A percentile compares a stretch with the other conserved stretches of the same genome.
phyloP scores from a whole-genome alignment of 768 basidiomycete genomes.

The Amanita polypyramis region DNA sequence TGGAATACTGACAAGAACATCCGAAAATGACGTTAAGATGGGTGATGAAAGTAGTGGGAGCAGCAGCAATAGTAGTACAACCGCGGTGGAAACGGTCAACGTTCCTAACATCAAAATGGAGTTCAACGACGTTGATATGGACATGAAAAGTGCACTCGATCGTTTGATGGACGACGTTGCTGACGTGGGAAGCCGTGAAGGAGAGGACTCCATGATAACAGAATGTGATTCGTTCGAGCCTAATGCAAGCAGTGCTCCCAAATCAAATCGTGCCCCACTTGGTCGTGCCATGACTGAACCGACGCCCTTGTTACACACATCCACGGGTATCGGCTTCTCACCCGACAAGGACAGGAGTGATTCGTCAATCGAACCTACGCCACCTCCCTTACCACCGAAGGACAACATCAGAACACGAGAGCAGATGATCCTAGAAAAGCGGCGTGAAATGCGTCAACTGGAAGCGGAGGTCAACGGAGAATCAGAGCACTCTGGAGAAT shows the following conservation, averaged over 20 bases:
- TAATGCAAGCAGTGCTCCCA: constrained; percentile 14
- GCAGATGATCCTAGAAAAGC: constrained; percentile 59
- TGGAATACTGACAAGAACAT: constrained; percentile 17
- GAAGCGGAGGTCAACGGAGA: constrained; percentile 23
- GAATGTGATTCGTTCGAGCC: constrained; percentile 29
- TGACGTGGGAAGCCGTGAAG: constrained; percentile 24
- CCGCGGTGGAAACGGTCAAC: neutral
- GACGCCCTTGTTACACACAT: constrained; percentile 19
- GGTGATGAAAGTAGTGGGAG: constrained; percentile 6
- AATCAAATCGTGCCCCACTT: constrained; percentile 17
- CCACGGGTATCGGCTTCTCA: constrained; percentile 11
- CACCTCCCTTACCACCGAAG: constrained; percentile 48
- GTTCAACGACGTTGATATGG: constrained; percentile 50
- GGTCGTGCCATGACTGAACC: constrained; percentile 47
- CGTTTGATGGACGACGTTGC: constrained; percentile 64
- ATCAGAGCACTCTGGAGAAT: constrained; percentile 24
- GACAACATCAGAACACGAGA: constrained; percentile 60
- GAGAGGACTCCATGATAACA: constrained; percentile 32
- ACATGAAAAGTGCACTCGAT: constrained; percentile 67
- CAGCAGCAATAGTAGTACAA: constrained; percentile 8
- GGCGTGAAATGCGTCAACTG: constrained; percentile 47
- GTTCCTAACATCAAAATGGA: constrained; percentile 22
- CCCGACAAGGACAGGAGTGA: constrained; percentile 31
- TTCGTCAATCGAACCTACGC: constrained; percentile 25
- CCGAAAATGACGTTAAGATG: constrained; percentile 5